Conservation (phyloP, 2,329 filamentous ascomycete species). For the Xylaria digitata region DNA sequence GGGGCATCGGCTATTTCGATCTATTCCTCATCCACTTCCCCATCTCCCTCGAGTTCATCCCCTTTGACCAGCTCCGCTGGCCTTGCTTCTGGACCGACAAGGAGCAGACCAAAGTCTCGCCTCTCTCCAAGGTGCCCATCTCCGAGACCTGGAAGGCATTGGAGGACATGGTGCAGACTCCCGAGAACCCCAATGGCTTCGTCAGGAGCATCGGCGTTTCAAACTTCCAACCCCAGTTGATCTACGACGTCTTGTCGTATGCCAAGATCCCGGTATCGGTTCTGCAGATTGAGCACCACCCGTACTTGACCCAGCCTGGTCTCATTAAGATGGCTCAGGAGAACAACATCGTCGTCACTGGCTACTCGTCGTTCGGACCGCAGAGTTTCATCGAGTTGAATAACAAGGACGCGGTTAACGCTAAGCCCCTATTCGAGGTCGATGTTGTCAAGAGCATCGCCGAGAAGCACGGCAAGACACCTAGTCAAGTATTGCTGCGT, state of each 20-base stretch:
- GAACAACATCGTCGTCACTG: conserved; percentile 68
- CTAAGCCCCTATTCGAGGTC: conserved; percentile 50
- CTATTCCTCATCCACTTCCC: conserved; percentile 76
- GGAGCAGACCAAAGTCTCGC: conserved; percentile 58
- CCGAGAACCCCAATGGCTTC: conserved; percentile 67
- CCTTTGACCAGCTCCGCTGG: conserved; percentile 54
- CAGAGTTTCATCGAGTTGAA: conserved; percentile 54
- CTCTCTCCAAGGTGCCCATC: conserved; percentile 73
- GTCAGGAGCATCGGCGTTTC: conserved; percentile 81
- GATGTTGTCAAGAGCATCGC: conserved; percentile 64
- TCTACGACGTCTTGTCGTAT: conserved; percentile 84
- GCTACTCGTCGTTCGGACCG: conserved; percentile 73
- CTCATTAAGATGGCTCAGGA: conserved; percentile 67
- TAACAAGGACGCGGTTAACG: conserved; percentile 42
- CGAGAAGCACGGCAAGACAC: conserved; percentile 66
- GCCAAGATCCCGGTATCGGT: conserved; percentile 78
- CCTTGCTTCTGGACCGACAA: conserved; percentile 57
- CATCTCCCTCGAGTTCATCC: conserved; percentile 58
- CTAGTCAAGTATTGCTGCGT: conserved; percentile 72
- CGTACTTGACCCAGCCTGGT: conserved; percentile 71
- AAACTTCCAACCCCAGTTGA: conserved; percentile 82
- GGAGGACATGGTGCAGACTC: conserved; percentile 75
- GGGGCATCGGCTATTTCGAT: conserved; percentile 75
- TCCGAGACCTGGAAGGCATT: conserved; percentile 86
- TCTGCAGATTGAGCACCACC: conserved; percentile 91